Evolutionary conservation across 495 filamentous ascomycete genomes (phyloP).

Genomic region (Lindgomyces ingoldianus): DNA sequence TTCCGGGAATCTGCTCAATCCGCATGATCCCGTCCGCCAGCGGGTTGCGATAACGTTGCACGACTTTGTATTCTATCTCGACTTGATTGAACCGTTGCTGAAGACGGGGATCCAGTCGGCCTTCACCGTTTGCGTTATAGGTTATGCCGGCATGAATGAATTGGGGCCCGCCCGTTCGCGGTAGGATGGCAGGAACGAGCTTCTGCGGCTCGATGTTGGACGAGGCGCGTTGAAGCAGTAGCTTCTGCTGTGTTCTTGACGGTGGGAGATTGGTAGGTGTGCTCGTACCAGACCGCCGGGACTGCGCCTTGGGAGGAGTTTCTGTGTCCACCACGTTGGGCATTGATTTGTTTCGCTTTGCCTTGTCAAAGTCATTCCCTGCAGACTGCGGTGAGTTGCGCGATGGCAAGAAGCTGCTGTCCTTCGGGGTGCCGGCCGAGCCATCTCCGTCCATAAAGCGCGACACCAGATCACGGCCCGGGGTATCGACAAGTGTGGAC

Average conservation of each 20-base stretch:
- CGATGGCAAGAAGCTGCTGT: conserved; percentile 40
- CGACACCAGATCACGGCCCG: conserved; percentile 41
- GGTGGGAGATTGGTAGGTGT: conserved; percentile 50
- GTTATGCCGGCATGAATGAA: conserved; percentile 43
- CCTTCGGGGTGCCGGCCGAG: conserved; percentile 35
- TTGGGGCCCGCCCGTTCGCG: conserved; percentile 43
- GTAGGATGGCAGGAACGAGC: conserved; percentile 47
- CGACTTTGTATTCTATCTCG: conserved; percentile 64
- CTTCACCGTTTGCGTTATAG: conserved; percentile 46
- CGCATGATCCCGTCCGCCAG: conserved; percentile 58
- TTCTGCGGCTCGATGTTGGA: conserved; percentile 61
- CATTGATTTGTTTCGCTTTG: conserved; percentile 36
- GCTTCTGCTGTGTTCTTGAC: conserved; percentile 69
- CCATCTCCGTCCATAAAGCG: conserved; percentile 42
- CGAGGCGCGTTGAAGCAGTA: conserved; percentile 68
- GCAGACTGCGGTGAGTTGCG: conserved; percentile 27
- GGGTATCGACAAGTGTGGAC: conserved; percentile 48
- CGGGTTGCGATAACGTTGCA: conserved; percentile 68
- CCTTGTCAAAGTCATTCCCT: conserved; percentile 23
- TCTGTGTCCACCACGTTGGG: conserved; percentile 34
- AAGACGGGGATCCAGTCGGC: conserved; percentile 50
- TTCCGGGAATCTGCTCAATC: conserved; percentile 53
- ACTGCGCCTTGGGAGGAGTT: conserved; percentile 18
- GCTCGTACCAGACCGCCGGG: conserved; percentile 31
- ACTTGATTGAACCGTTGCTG: conserved; percentile 62